These are phyloP conservation scores for Pseudocercospora eumusae DNA, from an alignment of 2,329 filamentous ascomycete species.

Conservation along the genomic window DNA sequence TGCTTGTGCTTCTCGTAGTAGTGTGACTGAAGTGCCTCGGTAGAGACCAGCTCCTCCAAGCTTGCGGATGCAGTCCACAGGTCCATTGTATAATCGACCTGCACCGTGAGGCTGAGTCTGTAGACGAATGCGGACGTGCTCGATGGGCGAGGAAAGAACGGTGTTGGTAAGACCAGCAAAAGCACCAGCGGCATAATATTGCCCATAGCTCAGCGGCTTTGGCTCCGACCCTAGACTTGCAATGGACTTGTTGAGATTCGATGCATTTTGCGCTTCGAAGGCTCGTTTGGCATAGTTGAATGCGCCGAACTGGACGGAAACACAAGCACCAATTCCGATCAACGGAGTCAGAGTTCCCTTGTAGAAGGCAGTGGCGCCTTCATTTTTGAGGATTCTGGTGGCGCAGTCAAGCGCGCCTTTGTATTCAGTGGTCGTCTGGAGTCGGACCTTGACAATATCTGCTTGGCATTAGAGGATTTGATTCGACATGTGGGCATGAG, in stretches of 20 bases:
- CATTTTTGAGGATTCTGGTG: constrained; percentile 78
- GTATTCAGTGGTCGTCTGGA: constrained; percentile 87
- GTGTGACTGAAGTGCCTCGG: constrained; percentile 81
- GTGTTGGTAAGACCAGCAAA: constrained; percentile 92
- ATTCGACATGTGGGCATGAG: background rate
- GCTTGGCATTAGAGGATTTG: constrained; percentile 5
- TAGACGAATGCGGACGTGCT: constrained; percentile 93
- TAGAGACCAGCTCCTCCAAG: constrained; percentile 76
- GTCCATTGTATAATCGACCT: constrained; percentile 74
- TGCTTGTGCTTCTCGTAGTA: constrained; percentile 86
- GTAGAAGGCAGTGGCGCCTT: constrained; percentile 92
- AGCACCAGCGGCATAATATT: constrained; percentile 89
- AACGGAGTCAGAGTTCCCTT: constrained; percentile 95
- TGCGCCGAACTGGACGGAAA: constrained; percentile 95
- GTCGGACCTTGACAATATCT: constrained; percentile 96
- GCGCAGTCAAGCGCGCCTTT: constrained; percentile 77
- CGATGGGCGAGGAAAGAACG: constrained; percentile 84
- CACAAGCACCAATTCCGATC: constrained; percentile 91
- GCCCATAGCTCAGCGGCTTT: constrained; percentile 67
- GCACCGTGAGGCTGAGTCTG: constrained; percentile 94
- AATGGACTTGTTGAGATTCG: constrained; percentile 35
- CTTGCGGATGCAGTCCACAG: constrained; percentile 87
- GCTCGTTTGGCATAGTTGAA: constrained; percentile 90
- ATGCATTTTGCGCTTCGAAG: constrained; percentile 73
- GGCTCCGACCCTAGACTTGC: constrained; percentile 34